Base-by-base conservation (phyloP, 2,329 filamentous ascomycete species). In the Cercospora brassicicola region DNA sequence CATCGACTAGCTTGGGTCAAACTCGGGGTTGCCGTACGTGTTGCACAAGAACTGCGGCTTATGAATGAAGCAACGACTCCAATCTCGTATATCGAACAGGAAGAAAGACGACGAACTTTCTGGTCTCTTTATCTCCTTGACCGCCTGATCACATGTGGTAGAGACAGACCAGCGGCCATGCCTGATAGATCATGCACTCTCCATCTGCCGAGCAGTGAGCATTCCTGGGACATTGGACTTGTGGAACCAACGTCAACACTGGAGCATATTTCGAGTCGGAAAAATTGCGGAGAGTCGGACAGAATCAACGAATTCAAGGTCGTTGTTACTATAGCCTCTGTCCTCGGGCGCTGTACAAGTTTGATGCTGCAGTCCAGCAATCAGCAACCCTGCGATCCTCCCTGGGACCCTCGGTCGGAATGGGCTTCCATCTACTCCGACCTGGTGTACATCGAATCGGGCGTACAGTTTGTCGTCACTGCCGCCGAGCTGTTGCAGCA, bases 121-220 rank as follows among this genome's bases (percentile, higher is more conserved):
- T 61, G 59, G 59, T 61, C 59, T 28, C 33, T 61, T 4, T 61
- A 61, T 61, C 59, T 61, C 59, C 39, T 61, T 20, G 59, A 45
- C 13, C 59, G 59, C 4, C 33, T 61, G 20, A 42, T 42, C 33
- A 23, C 59, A 61, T 61, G 59, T 26, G 59, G 59, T 15, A 23
- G 48, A 15, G 48, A 53, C 48, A 11, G 48, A 11, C 48, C 48
- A 53, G 11, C 11, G 48, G 48, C 48, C 18, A 48, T 53, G 48
- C 48, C 48, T 2, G 48, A 53, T 13, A 53, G 48, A 53, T 53
- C 48, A 7, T 53, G 48, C 23, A 53, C 48, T 53, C 48, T 53
- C 4, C 20, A 53, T 13, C 48, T 53, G 13, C 48, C 48, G 5
- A 23, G 48, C 11, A 53, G 48, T 26, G 48, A 53, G 20, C 23